A percentile compares a stretch with the other conserved stretches of the same genome.
These are phyloP conservation scores for Oropetium thomaeum DNA, from an alignment of 176 grass and related monocot species.

Conservation along the genomic window DNA sequence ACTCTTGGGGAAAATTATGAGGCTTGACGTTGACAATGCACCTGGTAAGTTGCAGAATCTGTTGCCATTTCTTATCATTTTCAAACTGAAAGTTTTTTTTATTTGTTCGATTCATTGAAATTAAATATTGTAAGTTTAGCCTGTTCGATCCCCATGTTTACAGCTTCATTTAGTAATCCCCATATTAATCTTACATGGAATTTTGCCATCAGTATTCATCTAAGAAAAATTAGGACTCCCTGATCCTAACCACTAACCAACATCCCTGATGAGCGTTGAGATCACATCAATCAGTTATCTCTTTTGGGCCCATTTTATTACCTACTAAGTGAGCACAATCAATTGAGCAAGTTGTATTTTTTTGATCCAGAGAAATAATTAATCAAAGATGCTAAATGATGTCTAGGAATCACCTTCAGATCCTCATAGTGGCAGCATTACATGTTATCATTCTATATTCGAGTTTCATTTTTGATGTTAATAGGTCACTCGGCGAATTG, in stretches of 20 bases:
- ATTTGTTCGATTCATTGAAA: background rate
- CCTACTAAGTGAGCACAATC: background rate
- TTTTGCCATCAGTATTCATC: background rate
- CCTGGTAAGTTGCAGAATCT: slow-evolving; percentile 49
- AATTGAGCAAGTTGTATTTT: background rate
- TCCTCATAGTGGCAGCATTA: background rate
- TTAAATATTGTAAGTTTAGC: background rate
- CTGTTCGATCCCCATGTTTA: background rate
- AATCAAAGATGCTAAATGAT: slow-evolving; percentile 25
- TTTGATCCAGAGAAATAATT: slow-evolving; percentile 10
- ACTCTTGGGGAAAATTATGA: slow-evolving; percentile 89
- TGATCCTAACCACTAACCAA: background rate
- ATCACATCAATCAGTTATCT: background rate
- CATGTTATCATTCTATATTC: background rate
- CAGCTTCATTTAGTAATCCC: background rate
- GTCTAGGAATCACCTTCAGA: background rate
- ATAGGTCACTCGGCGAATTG: background rate
- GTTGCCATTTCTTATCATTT: slow-evolving; percentile 4
- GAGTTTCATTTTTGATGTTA: background rate
- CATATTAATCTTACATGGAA: background rate
- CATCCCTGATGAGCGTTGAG: background rate
- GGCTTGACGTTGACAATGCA: slow-evolving; percentile 63
- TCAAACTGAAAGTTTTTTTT: background rate
- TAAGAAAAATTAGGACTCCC: background rate
- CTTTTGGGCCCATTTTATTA: background rate